Evolutionary conservation across 345 rosid genomes (phyloP).

Genomic region (Murraya paniculata): DNA sequence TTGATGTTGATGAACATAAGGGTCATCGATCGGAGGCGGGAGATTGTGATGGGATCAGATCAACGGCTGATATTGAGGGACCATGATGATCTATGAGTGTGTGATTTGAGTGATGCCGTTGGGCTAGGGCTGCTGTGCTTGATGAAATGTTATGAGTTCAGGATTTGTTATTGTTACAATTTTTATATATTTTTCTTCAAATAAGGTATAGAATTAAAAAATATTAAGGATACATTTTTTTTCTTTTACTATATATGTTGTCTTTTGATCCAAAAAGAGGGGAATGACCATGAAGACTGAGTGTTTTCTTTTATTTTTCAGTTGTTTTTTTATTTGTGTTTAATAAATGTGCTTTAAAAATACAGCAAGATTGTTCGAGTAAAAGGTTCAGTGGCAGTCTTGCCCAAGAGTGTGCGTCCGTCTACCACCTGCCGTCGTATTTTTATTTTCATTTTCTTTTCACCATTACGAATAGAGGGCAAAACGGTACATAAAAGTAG

Average conservation of each 20-base stretch:
- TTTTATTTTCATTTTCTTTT: background rate
- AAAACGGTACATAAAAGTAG: background rate
- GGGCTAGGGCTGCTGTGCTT: background rate
- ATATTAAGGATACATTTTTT: background rate
- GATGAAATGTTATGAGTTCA: background rate
- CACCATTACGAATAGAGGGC: background rate
- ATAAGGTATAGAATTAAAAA: background rate
- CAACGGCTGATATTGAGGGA: constrained; percentile 48
- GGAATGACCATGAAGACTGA: background rate
- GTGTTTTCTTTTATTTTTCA: background rate
- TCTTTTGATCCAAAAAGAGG: constrained; percentile 12
- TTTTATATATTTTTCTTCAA: background rate
- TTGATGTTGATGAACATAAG: constrained; percentile 30
- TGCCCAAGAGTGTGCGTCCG: too few species aligned
- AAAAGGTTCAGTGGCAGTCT: background rate
- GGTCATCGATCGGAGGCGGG: constrained; percentile 24
- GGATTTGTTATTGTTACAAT: background rate
- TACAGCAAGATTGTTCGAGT: too few species aligned
- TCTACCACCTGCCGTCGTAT: too few species aligned
- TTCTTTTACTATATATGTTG: background rate
- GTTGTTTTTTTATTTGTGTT: background rate
- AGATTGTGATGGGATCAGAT: constrained; percentile 11
- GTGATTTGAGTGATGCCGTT: background rate
- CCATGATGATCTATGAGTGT: background rate
- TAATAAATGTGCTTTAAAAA: background rate